These are phyloP conservation scores for Amanita pseudoporphyria DNA, from an alignment of 768 basidiomycete genomes.

Conservation along the genomic window DNA sequence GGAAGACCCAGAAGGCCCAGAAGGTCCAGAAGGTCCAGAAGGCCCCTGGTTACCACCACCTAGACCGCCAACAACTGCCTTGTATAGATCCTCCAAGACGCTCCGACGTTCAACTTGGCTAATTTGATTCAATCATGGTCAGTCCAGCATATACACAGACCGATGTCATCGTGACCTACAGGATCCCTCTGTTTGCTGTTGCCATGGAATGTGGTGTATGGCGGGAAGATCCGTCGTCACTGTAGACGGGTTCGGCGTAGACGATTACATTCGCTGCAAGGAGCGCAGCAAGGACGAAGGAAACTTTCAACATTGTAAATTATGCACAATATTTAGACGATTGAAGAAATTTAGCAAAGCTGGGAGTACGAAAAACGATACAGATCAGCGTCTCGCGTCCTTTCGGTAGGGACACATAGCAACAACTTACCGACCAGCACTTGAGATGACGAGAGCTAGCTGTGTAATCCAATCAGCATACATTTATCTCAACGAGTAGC, in stretches of 20 bases:
- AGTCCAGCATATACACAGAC: not conserved
- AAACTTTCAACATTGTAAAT: not conserved
- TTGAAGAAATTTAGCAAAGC: not conserved
- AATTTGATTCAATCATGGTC: too few relatives aligned
- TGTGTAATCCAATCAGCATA: not conserved
- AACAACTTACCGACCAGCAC: constrained; percentile 4
- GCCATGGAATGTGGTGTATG: not conserved
- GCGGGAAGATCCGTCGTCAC: not conserved
- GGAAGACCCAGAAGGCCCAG: too few relatives aligned
- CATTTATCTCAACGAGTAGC: not conserved
- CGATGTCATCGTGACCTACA: not conserved
- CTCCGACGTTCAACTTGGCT: too few relatives aligned
- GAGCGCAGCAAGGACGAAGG: not conserved
- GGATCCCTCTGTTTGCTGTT: not conserved
- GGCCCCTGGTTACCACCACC: not conserved
- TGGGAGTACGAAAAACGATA: not conserved
- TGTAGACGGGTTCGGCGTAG: not conserved
- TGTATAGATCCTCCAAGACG: not conserved
- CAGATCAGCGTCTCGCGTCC: not conserved
- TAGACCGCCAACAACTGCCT: not conserved
- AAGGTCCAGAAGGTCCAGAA: too few relatives aligned
- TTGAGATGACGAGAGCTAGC: not conserved
- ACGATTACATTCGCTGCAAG: not conserved
- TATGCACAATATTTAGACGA: not conserved
- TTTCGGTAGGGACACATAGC: not conserved